A percentile compares a stretch with the other conserved stretches of the same genome.
These are phyloP conservation scores for Glaciozyma martinii DNA, from an alignment of 768 basidiomycete species.

Conservation along the genomic window DNA sequence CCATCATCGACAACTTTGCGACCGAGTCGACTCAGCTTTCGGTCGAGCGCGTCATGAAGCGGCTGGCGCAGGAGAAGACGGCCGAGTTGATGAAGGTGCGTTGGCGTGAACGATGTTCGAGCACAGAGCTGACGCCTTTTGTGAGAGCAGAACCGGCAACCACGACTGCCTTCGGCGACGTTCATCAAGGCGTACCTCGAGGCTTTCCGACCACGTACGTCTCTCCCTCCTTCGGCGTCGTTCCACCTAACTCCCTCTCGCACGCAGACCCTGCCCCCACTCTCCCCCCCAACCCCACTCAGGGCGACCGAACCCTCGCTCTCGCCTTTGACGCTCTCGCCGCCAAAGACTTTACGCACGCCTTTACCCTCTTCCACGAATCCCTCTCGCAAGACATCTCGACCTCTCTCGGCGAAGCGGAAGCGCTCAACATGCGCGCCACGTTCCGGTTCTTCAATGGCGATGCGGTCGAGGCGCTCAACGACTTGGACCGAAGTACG, in stretches of 20 bases:
- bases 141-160: slow-evolving; percentile 55
- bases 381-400: slow-evolving; percentile 79
- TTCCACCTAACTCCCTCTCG: slow-evolving; percentile 94
- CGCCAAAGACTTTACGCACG: slow-evolving; percentile 74
- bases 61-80: slow-evolving; percentile 63
- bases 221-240: slow-evolving; percentile 67
- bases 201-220: slow-evolving; percentile 82
- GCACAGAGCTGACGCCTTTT: slow-evolving; percentile 2
- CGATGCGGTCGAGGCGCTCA: slow-evolving; percentile 70
- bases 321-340: slow-evolving; percentile 73
- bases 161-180: slow-evolving; percentile 69
- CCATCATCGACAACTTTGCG: slow-evolving; percentile 86
- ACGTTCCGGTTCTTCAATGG: slow-evolving; percentile 94
- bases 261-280: slow-evolving; percentile 61
- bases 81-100: slow-evolving; percentile 58
- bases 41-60: slow-evolving; percentile 88
- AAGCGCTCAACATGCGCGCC: slow-evolving; percentile 83
- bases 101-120: slow-evolving; percentile 50
- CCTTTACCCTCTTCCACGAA: slow-evolving; percentile 70
- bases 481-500: slow-evolving; percentile 69
- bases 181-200: slow-evolving; percentile 94
- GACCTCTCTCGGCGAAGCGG: slow-evolving; percentile 51
- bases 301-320: slow-evolving; percentile 73
- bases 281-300: slow-evolving; percentile 63
- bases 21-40: slow-evolving; percentile 66